These are phyloP conservation scores for Xylaria sp. DNA, from an alignment of 2,329 filamentous ascomycete species.

Conservation along the genomic window DNA sequence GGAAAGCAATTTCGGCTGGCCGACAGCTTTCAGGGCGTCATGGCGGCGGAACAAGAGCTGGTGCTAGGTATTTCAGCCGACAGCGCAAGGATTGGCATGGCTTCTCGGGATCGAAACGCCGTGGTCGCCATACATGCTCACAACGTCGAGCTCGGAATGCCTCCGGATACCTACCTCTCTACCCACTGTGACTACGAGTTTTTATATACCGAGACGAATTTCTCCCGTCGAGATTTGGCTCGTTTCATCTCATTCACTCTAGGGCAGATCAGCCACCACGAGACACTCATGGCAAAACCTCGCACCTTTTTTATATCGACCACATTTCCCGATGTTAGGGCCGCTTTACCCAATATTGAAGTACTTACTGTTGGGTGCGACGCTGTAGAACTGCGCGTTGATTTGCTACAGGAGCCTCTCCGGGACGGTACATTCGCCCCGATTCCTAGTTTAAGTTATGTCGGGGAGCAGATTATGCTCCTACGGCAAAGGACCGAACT, in stretches of 20 bases:
- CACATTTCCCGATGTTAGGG: conserved; percentile 84
- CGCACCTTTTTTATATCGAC: conserved; percentile 87
- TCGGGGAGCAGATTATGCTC: conserved; percentile 85
- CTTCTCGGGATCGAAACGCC: conserved; percentile 60
- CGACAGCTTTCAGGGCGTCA: conserved; percentile 59
- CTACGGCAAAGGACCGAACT: conserved; percentile 82
- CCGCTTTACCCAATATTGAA: conserved; percentile 82
- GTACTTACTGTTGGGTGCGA: conserved; percentile 87
- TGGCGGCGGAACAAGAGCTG: conserved; percentile 61
- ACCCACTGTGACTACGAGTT: conserved; percentile 83
- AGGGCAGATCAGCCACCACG: conserved; percentile 79
- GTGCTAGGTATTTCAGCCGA: conserved; percentile 69
- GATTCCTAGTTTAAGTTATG: conserved; percentile 80
- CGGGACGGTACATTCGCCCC: conserved; percentile 64
- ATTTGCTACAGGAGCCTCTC: conserved; percentile 76
- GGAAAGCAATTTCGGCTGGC: conserved; percentile 73
- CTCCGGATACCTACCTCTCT: conserved; percentile 69
- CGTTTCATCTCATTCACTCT: conserved; percentile 80
- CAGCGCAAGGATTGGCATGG: conserved; percentile 62
- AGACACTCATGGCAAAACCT: conserved; percentile 76
- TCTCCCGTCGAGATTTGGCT: conserved; percentile 75
- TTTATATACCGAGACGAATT: conserved; percentile 75
- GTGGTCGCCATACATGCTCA: conserved; percentile 78
- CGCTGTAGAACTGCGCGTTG: conserved; percentile 83
- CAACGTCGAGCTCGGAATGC: conserved; percentile 73